phyloP scores from a whole-genome alignment of 2,329 filamentous ascomycete genomes.

The Gremmenia infestans region DNA sequence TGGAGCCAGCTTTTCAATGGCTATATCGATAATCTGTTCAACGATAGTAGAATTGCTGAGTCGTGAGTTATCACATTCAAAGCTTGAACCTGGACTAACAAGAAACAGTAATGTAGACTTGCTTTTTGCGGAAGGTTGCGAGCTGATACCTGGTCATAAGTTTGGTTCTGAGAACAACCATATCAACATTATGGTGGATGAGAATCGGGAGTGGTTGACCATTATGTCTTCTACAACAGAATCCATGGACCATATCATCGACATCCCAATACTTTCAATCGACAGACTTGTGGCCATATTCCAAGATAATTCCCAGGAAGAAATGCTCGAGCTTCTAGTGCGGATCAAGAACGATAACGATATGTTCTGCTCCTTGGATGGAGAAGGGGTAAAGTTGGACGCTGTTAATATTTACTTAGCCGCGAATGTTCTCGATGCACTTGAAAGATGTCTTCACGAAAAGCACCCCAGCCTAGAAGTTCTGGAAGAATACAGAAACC shows the following conservation, averaged over 20 bases:
- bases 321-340: neutral
- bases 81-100: neutral
- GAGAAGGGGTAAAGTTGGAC: neutral
- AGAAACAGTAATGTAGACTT: neutral
- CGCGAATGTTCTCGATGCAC: neutral
- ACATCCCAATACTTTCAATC: neutral
- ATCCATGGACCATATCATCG: neutral
- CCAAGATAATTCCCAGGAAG: neutral
- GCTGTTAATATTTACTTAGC: neutral
- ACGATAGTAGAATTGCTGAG: neutral
- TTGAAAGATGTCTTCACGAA: neutral
- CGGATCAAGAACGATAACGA: neutral
- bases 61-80: neutral
- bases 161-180: neutral
- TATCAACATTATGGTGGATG: neutral
- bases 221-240: neutral
- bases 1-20: constrained; percentile 22
- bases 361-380: neutral
- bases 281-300: neutral
- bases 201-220: neutral
- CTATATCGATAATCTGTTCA: constrained; percentile 19
- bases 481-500: neutral
- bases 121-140: neutral
- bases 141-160: neutral
- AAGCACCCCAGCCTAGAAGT: neutral